Base-by-base conservation (phyloP, 352 stramenopile species). In the Thalassiosira mediterranea region DNA sequence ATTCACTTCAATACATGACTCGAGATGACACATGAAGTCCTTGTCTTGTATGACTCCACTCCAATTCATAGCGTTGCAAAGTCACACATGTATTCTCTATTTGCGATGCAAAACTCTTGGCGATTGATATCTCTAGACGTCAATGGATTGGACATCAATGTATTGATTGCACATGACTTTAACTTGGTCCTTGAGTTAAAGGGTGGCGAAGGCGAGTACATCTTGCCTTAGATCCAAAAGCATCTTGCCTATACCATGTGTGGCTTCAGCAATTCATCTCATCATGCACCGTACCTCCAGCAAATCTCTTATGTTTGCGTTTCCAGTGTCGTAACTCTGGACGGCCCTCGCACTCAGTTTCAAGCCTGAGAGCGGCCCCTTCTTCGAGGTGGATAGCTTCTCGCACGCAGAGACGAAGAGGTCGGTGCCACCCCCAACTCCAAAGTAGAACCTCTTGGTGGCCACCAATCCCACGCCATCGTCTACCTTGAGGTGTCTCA, bases 401-500 rank as follows among this genome's bases (percentile, higher is more conserved):
- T 63, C 48, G 34, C 19, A 42, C 5, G 58, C 64, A 47, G 52
- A n/a, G 3, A 21, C n/a, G 31, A 88, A 88, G 5, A 64, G 63
- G 74, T 89, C 79, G 0, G 81, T 79, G 19, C 84, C 87, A 40
- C 87, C 87, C 52, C 84, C 84, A 5, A 90, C 79, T 49, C 87
- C 87, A 81, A 92, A 92, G 73, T 92, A 92, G 52, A 88, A 92
- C 7, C 87, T 72, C 71, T 92, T 92, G 0, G 76, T 88, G 38
- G 82, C 83, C 23, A 92, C 73, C 10, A 84, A 76, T 13, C 73
- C 87, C 23, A 87, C 40, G 25, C 87, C 87, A 59, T 42, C 68
- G n/a, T 74, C 53, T 19, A 76, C 23, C 60, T 76, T 83, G 31
- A 92, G 59, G 60, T 90, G 82, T 29, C 65, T 73, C 15, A 64